Percentiles rank a stretch among this genome's conserved stretches.
Conservation (phyloP, 257 asterid genomes). For the Paulownia fortunei region DNA sequence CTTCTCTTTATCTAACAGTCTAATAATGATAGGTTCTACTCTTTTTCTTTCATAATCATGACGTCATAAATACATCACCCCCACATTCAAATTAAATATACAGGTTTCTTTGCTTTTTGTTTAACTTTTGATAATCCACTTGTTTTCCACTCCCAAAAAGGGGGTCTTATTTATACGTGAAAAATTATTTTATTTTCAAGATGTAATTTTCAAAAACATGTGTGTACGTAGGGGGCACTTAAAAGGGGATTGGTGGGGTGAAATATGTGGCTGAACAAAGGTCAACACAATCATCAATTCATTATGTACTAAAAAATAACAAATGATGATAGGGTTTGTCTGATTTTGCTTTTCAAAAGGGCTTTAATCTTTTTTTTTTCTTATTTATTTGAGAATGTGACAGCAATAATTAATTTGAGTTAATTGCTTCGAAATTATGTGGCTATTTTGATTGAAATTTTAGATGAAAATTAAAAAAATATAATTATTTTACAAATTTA, state of each 20-base stretch:
- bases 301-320: constrained; percentile 41
- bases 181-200: too few species aligned
- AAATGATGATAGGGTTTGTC: constrained; percentile 29
- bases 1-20: neutral
- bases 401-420: neutral
- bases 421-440: too few species aligned
- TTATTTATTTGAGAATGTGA: constrained; percentile 8
- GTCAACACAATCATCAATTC: constrained; percentile 52
- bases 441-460: too few species aligned
- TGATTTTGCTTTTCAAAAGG: constrained; percentile 39
- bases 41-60: constrained; percentile 19
- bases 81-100: constrained; percentile 23
- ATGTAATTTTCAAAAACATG: constrained; percentile 27
- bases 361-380: neutral
- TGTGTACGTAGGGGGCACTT: constrained; percentile 35
- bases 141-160: constrained; percentile 50
- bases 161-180: constrained; percentile 19
- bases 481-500: too few species aligned
- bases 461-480: too few species aligned
- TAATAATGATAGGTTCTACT: neutral
- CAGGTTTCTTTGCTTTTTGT: neutral
- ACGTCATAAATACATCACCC: constrained; percentile 40
- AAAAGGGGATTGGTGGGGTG: constrained; percentile 5
- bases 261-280: constrained; percentile 36
- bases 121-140: constrained; percentile 36